These are phyloP conservation scores for Penicillium digitatum DNA, from an alignment of 2,329 filamentous ascomycete species.

Conservation along the genomic window DNA sequence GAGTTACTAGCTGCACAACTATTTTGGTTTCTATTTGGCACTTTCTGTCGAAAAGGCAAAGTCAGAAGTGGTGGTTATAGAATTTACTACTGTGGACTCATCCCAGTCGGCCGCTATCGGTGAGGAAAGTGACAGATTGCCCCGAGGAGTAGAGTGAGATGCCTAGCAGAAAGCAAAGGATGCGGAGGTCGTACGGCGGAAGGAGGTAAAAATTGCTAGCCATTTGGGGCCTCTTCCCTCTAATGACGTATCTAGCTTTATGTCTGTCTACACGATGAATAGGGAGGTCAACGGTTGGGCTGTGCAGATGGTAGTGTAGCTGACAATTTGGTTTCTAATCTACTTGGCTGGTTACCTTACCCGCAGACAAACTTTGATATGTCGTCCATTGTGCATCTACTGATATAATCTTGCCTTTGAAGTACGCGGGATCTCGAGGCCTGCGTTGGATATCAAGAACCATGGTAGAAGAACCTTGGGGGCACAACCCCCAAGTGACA, in stretches of 20 bases:
- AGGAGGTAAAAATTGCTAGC: not conserved
- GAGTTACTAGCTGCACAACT: not conserved
- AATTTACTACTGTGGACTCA: not conserved
- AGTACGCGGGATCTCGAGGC: not conserved
- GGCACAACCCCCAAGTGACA: not conserved
- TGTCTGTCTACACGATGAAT: not conserved
- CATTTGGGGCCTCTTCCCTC: not conserved
- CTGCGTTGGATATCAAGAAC: not conserved
- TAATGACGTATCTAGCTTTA: not conserved
- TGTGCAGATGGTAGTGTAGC: too few species aligned
- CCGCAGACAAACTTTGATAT: not conserved
- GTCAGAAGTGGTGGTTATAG: not conserved
- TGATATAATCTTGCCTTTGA: not conserved
- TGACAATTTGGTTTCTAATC: not conserved
- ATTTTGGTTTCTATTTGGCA: not conserved
- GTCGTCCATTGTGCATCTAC: not conserved
- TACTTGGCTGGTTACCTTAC: not conserved
- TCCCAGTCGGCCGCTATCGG: not conserved
- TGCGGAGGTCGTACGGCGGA: not conserved
- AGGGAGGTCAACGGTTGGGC: not conserved
- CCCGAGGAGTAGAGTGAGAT: not conserved
- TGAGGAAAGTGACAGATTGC: not conserved
- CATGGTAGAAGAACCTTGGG: constrained; percentile 1
- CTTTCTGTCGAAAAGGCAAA: not conserved
- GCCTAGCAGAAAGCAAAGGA: not conserved